Evolutionary conservation across 169 alveolate genomes (phyloP).

Genomic region (Plasmodium sp.): DNA sequence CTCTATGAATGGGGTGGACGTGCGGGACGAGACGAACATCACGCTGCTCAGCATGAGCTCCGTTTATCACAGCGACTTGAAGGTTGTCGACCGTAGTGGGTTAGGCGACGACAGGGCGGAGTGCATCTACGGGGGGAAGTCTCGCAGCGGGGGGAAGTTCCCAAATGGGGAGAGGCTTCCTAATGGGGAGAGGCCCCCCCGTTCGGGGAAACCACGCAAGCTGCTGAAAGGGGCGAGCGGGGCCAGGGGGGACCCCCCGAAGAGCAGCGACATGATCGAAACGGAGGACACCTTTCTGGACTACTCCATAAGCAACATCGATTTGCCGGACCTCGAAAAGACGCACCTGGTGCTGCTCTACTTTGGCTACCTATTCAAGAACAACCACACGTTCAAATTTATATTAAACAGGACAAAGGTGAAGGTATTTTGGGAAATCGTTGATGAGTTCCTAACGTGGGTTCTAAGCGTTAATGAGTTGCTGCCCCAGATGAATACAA

Average conservation of each 20-base stretch:
- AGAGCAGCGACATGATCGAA: slow-evolving; percentile 5
- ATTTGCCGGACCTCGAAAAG: slow-evolving; percentile 48
- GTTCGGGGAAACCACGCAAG: background rate
- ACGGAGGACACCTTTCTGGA: slow-evolving; percentile 60
- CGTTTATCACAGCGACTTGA: slow-evolving; percentile 50
- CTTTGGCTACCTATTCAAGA: slow-evolving; percentile 52
- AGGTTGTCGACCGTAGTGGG: background rate
- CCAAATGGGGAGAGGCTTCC: background rate
- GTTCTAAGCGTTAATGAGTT: slow-evolving; percentile 36
- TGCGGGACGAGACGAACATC: slow-evolving; percentile 62
- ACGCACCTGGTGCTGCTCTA: slow-evolving; percentile 59
- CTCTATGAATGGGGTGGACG: slow-evolving; percentile 52
- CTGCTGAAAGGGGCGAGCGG: background rate
- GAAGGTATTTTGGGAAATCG: slow-evolving; percentile 63
- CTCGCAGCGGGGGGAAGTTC: background rate
- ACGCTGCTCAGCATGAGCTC: slow-evolving; percentile 64
- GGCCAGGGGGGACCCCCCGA: background rate
- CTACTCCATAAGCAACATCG: slow-evolving; percentile 38
- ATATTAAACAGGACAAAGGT: slow-evolving; percentile 43
- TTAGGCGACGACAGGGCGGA: background rate
- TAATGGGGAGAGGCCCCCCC: background rate
- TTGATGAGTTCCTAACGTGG: slow-evolving; percentile 56
- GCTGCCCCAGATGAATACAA: slow-evolving; percentile 38
- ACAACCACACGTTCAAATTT: slow-evolving; percentile 65
- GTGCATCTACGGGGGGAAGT: background rate